Evolutionary conservation across 2,329 filamentous ascomycete genomes (phyloP).

Genomic region (Neospermospora avenae): DNA sequence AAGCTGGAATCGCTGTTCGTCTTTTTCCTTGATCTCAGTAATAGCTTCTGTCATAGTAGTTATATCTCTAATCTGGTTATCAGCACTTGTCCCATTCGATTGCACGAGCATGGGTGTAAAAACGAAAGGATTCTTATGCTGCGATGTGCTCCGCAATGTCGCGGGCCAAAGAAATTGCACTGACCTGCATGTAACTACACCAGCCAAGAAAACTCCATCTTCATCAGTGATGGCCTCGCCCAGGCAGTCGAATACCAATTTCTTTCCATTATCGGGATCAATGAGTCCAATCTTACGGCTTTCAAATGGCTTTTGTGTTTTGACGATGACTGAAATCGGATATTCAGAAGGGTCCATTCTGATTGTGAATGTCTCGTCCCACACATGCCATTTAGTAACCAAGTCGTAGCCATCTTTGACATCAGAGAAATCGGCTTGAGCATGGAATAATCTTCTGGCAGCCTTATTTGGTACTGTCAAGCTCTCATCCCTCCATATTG

Average conservation of each 20-base stretch:
- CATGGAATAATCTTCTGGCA: conserved; percentile 48
- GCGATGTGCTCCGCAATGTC: background rate
- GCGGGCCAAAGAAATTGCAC: background rate
- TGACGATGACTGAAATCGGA: conserved; percentile 63
- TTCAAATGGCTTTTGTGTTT: conserved; percentile 57
- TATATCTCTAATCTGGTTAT: conserved; percentile 52
- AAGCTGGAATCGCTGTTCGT: conserved; percentile 70
- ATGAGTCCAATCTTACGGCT: conserved; percentile 62
- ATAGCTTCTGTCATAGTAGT: conserved; percentile 69
- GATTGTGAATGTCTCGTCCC: conserved; percentile 62
- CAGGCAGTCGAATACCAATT: conserved; percentile 59
- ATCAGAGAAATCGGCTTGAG: conserved; percentile 39
- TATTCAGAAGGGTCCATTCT: conserved; percentile 57
- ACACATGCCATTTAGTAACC: conserved; percentile 58
- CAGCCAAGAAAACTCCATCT: conserved; percentile 70
- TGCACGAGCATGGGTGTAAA: too few relatives aligned
- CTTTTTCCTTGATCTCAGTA: conserved; percentile 63
- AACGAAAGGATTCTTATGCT: background rate
- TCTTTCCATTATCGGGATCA: conserved; percentile 49
- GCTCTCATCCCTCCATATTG: conserved; percentile 78
- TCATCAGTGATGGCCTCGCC: conserved; percentile 66
- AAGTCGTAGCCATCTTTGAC: conserved; percentile 52
- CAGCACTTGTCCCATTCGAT: background rate
- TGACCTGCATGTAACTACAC: conserved; percentile 58
- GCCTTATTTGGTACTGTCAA: conserved; percentile 68